These are phyloP conservation scores for Sporothrix schenckii DNA, from an alignment of 2,329 filamentous ascomycete genomes.

Conservation along the genomic window DNA sequence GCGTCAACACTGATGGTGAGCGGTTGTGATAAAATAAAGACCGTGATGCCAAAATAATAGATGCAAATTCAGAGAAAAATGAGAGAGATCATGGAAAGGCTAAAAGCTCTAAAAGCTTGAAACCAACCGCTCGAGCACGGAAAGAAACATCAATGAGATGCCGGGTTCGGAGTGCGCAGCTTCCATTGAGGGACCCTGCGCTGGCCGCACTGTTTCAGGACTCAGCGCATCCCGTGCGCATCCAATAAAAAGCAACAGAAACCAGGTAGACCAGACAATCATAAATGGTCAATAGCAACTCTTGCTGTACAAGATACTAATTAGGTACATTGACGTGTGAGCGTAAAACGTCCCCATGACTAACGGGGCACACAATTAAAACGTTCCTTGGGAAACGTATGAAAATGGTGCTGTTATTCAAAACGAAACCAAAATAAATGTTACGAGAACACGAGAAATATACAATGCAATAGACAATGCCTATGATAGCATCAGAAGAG, in stretches of 20 bases:
- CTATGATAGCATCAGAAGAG: not conserved
- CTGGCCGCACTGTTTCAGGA: slow-evolving; percentile 28
- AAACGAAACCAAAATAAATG: not conserved
- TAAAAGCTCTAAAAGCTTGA: not conserved
- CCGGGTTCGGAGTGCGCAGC: not conserved
- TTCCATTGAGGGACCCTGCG: slow-evolving; percentile 27
- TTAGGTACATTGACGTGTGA: not conserved
- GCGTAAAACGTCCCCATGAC: not conserved
- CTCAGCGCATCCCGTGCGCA: slow-evolving; percentile 20
- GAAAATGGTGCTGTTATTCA: not conserved
- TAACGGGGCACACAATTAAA: not conserved
- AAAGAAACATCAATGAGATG: slow-evolving; percentile 11
- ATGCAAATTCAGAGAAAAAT: not conserved
- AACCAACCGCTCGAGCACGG: not conserved
- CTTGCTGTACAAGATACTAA: not conserved
- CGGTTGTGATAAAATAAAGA: not conserved
- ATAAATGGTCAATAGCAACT: slow-evolving; percentile 7
- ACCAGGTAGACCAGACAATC: not conserved
- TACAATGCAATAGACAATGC: not conserved
- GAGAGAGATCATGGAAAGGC: not conserved
- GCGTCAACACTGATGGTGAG: not conserved
- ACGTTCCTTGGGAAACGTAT: not conserved
- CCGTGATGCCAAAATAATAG: not conserved
- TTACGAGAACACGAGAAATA: not conserved
- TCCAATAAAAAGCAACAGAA: slow-evolving; percentile 19